These are phyloP conservation scores for Aspergillus japonicus DNA, from an alignment of 2,329 filamentous ascomycete species.

Conservation along the genomic window DNA sequence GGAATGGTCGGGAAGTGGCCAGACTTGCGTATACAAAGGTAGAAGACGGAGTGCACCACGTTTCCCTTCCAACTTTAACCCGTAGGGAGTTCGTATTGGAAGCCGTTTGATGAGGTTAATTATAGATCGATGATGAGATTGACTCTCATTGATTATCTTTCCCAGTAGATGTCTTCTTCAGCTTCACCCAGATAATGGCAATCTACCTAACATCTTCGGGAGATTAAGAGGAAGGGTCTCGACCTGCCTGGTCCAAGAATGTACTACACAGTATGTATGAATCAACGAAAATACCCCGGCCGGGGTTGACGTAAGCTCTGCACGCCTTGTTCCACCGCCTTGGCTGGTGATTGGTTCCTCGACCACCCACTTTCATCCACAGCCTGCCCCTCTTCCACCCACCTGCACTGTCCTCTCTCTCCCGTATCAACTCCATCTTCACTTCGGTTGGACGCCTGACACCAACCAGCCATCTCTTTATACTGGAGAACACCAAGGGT, in stretches of 20 bases:
- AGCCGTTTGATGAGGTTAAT: no score
- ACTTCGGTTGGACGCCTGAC: background rate
- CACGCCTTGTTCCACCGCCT: constrained; percentile 6
- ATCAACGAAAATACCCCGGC: constrained; percentile 4
- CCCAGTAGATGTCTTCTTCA: no score
- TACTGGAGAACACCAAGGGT: background rate
- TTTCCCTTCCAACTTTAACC: no score
- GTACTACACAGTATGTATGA: no score
- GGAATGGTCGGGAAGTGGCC: background rate
- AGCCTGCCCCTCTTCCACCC: background rate
- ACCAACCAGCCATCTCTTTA: background rate
- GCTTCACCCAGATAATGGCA: no score
- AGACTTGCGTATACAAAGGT: no score
- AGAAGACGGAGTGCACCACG: no score
- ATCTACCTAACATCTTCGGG: no score
- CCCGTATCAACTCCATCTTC: background rate
- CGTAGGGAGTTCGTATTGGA: no score
- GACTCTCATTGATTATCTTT: no score
- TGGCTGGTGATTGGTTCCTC: constrained; percentile 14
- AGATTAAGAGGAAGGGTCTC: background rate
- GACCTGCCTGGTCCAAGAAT: background rate
- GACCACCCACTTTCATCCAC: background rate
- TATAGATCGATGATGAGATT: no score
- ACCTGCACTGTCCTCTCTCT: no score
- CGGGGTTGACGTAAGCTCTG: constrained; percentile 23